These are phyloP conservation scores for Trichoderma reesei DNA, from an alignment of 495 filamentous ascomycete species.

Conservation along the genomic window DNA sequence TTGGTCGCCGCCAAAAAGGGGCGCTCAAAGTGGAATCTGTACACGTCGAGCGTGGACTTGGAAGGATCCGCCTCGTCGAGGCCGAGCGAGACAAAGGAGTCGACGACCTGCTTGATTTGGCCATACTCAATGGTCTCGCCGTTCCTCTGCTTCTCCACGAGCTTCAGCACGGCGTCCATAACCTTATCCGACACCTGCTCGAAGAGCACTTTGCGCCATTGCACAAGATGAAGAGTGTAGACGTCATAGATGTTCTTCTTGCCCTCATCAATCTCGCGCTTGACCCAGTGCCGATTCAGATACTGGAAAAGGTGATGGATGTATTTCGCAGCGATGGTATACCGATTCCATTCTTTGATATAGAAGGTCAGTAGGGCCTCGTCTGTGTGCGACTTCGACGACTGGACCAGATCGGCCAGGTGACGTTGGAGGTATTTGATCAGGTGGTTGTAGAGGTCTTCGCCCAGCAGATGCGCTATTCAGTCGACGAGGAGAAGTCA, in stretches of 20 bases:
- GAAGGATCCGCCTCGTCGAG: slow-evolving; percentile 87
- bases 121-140: slow-evolving; percentile 96
- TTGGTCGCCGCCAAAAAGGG: slow-evolving; percentile 84
- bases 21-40: slow-evolving; percentile 79
- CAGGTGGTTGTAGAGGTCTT: slow-evolving; percentile 90
- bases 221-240: slow-evolving; percentile 90
- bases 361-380: slow-evolving; percentile 92
- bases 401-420: slow-evolving; percentile 51
- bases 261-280: slow-evolving; percentile 96
- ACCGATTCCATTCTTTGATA: slow-evolving; percentile 91
- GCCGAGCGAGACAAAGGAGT: slow-evolving; percentile 92
- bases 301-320: slow-evolving; percentile 96
- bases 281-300: slow-evolving; percentile 98
- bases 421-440: slow-evolving; percentile 74
- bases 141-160: slow-evolving; percentile 95
- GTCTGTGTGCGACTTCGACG: slow-evolving; percentile 69
- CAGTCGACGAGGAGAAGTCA: not conserved
- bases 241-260: slow-evolving; percentile 99
- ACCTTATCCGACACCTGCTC: slow-evolving; percentile 70
- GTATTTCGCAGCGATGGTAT: slow-evolving; percentile 90
- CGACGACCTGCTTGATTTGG: slow-evolving; percentile 94
- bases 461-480: slow-evolving; percentile 81
- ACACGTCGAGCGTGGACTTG: slow-evolving; percentile 92
- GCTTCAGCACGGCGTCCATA: slow-evolving; percentile 87
- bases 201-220: slow-evolving; percentile 91